Base-by-base conservation (phyloP, 768 basidiomycete genomes). In the Phanerochaete sordida region DNA sequence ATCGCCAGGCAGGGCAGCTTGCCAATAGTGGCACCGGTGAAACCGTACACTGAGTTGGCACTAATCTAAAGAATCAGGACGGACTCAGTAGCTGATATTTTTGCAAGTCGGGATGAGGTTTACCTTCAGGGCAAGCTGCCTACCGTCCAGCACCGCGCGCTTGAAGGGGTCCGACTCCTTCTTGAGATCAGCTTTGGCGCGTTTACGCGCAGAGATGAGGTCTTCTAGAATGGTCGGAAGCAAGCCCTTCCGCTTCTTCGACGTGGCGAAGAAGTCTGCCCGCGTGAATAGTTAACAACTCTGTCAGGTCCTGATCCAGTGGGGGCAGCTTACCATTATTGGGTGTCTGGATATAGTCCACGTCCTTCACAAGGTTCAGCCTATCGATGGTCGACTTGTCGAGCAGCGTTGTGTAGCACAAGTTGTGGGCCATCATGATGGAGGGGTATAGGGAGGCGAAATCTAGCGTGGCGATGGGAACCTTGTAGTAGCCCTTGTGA, bases 381-480 rank as follows among this genome's bases (percentile, higher is more conserved):
- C 90, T 82, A 21, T 93, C 89, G 13, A 96, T 88, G 0, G 88
- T 90, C 5, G 59, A 46, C 70, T 85, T 90, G 62, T 97, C 92
- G 37, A 98, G 73, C n/a, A 98, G 79, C 0, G 97, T 98, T 0
- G 97, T 98, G 70, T 98, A 99, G 72, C 97, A 99, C 0, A 99
- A 77, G 70, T 99, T 99, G 74, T 99, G 97, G 2, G 96, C 97
- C 95, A 98, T 98, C 97, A 99, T 99, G 75, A 99, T 98, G 0
- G 97, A 98, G 3, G 97, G 97, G 74, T 99, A 99, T 62, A 99
- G 81, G 1, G 95, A 98, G 60, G 93, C 95, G 76, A 99, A 99
- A 82, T 99, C 97, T 49, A 99, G 84, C 0, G 97, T 98, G 13
- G 97, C 95, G 68, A 99, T 98, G 1, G 97, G 97, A 0, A 87